A percentile compares a stretch with the other conserved stretches of the same genome.
These are phyloP conservation scores for Diplodia intermedia DNA, from an alignment of 2,329 filamentous ascomycete genomes.

Conservation along the genomic window DNA sequence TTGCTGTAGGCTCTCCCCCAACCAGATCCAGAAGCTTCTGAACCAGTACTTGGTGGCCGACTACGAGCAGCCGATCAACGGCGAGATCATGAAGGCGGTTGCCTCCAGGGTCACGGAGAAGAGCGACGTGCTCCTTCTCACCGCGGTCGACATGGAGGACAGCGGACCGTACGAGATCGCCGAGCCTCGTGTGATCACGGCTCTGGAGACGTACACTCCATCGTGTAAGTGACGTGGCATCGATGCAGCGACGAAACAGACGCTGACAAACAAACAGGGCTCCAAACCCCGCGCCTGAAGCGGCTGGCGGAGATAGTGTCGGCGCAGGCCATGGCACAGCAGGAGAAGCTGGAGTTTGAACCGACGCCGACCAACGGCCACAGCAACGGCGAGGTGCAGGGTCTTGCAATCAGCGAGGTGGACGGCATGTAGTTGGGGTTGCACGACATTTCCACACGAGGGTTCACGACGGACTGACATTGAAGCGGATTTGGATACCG, in stretches of 20 bases:
- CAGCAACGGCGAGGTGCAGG: slow-evolving; percentile 51
- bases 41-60: slow-evolving; percentile 99
- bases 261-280: slow-evolving; percentile 63
- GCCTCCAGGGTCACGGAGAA: slow-evolving; percentile 97
- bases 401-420: slow-evolving; percentile 62
- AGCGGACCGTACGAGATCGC: slow-evolving; percentile 98
- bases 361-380: slow-evolving; percentile 40
- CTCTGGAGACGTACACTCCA: slow-evolving; percentile 96
- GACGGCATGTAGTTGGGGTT: slow-evolving; percentile 36
- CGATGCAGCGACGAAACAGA: background rate
- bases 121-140: slow-evolving; percentile 91
- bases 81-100: slow-evolving; percentile 99
- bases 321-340: slow-evolving; percentile 92
- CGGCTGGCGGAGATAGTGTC: slow-evolving; percentile 98
- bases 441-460: slow-evolving; percentile 4
- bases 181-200: slow-evolving; percentile 93
- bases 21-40: slow-evolving; percentile 97
- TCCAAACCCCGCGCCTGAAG: slow-evolving; percentile 94
- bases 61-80: slow-evolving; percentile 99
- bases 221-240: slow-evolving; percentile 74
- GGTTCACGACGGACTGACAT: slow-evolving; percentile 16
- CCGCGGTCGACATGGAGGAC: slow-evolving; percentile 98
- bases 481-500: slow-evolving; percentile 25
- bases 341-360: slow-evolving; percentile 76
- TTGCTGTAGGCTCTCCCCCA: slow-evolving; percentile 72